Conservation (phyloP, 1,139 yeast genomes). For the Magnusiomyces tetraspermus region DNA sequence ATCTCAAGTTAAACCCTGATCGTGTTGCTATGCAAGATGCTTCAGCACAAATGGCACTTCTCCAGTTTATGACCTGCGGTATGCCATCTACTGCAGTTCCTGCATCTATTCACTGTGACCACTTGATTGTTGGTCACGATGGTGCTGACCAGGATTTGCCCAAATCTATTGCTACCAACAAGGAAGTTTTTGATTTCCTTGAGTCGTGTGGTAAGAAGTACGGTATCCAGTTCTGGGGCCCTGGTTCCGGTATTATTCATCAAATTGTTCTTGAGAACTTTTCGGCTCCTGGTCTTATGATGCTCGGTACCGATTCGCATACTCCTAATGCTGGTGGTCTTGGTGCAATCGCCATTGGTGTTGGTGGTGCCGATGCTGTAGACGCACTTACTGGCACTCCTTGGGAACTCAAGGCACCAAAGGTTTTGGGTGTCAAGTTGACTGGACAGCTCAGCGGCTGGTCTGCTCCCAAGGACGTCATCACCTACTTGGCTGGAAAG, state of each 20-base stretch:
- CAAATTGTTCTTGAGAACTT: constrained; percentile 94
- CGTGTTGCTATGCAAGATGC: constrained; percentile 99
- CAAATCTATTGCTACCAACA: constrained; percentile 84
- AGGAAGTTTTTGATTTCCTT: constrained; percentile 88
- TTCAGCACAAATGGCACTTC: constrained; percentile 98
- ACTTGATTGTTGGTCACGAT: constrained; percentile 93
- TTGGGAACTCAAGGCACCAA: constrained; percentile 98
- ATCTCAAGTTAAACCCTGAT: constrained; percentile 95
- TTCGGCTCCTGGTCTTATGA: constrained; percentile 88
- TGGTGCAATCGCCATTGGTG: constrained; percentile 96
- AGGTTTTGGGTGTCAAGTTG: constrained; percentile 79
- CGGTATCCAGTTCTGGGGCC: constrained; percentile 98
- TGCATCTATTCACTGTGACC: constrained; percentile 97
- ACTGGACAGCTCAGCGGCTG: constrained; percentile 83
- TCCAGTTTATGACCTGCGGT: constrained; percentile 97
- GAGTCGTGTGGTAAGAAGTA: constrained; percentile 85
- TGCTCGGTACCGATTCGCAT: constrained; percentile 95
- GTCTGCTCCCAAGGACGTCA: constrained; percentile 94
- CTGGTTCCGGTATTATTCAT: constrained; percentile 97
- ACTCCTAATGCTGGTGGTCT: constrained; percentile 98
- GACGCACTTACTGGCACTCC: constrained; percentile 95
- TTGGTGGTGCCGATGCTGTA: constrained; percentile 98
- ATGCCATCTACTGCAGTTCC: constrained; percentile 93
- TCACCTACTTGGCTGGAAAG: constrained; percentile 79
- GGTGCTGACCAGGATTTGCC: constrained; percentile 90